Evolutionary conservation across 2,329 filamentous ascomycete genomes (phyloP), one percentile per base, ranked within the genome.

Genomic region (Beauveria rudraprayagi): DNA sequence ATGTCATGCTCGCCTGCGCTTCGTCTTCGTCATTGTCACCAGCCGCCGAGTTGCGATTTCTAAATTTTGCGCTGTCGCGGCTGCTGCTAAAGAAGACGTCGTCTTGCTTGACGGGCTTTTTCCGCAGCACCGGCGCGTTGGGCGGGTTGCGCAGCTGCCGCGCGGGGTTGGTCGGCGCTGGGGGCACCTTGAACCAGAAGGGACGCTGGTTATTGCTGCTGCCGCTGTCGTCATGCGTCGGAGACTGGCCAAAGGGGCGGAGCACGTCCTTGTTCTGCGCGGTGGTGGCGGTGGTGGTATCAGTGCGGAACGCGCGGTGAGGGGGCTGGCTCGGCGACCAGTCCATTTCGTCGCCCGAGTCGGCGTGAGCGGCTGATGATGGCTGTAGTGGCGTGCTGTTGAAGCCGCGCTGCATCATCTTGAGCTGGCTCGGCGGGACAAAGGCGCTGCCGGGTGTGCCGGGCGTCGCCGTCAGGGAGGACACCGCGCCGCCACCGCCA

Each of bases 151-250:
- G 79, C 7, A 85, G 71, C 48, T 80, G 78, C 46, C 85, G 82
- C 2, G 86, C 85, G 24, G 87, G 86, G n/a, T 80, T 82, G 16
- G 80, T 83, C 16, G 89, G 89, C 1, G 87, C 86, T 0, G 86
- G 79, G 4, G 89, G 89, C 3, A 91, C 80, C 62, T 82, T 85
- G 73, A 85, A 88, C 78, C 85, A 87, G 68, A 92, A 91, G 1
- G 86, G 83, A 11, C 34, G 34, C 34, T 37, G 34, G 1, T 76
- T 78, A 43, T 47, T 28, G 16, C 73, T 65, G 48, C 77, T 75
- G 0, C 30, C 11, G 11, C 73, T 64, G 50, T 77, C 75, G 0
- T 73, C 70, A 55, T 78, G 74, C 17, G 75, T 75, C 0, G 78
- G 80, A 1, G 76, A 71, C 60, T 80, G 75, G 52, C 74, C 76